Base-by-base conservation (phyloP, 805 yeast genomes). In the Cyberlindnera maclurae region DNA sequence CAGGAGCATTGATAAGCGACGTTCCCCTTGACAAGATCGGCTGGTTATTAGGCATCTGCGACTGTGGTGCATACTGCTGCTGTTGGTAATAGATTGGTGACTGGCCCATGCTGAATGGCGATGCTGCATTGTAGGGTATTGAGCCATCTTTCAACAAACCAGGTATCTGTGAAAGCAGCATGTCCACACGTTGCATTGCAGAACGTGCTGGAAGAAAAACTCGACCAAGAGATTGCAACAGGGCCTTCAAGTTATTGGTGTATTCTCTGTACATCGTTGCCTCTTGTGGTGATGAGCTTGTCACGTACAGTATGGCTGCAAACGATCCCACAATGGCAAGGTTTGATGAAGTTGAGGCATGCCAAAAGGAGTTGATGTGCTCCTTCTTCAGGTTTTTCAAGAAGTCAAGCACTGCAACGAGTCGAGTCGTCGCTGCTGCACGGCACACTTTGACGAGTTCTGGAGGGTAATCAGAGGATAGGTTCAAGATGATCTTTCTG, bases 361-460 rank as follows among this genome's bases (percentile, higher is more conserved):
- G 93, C 96, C 96, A 89, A 58, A 87, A 88, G 10, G 95, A 77
- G 55, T 80, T 89, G 34, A 86, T 70, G 53, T 87, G 95, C 49
- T 87, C 95, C 9, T 82, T 80, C 49, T 36, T 80, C 57, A 89
- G 67, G 43, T 77, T 81, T 36, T 80, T 65, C 9, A 85, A 79
- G 34, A 46, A 46, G 2, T 46, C 47, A n/a, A 46, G 15, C 1
- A 96, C 85, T 0, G 96, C 95, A 7, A 75, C 62, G 13, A 89
- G 65, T 52, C 97, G 67, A 2, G 94, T 82, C 41, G 72, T 77
- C 2, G 96, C 97, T 0, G 96, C 96, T 22, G 80, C 68, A 31
- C 96, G 70, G 56, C 96, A 87, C 1, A 88, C 88, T 24, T 65
- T 60, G 9, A 71, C 64, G 17, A 82, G 59, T 43, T 79, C 82